phyloP scores from a whole-genome alignment of 2,329 filamentous ascomycete species.

The Fusarium poae region DNA sequence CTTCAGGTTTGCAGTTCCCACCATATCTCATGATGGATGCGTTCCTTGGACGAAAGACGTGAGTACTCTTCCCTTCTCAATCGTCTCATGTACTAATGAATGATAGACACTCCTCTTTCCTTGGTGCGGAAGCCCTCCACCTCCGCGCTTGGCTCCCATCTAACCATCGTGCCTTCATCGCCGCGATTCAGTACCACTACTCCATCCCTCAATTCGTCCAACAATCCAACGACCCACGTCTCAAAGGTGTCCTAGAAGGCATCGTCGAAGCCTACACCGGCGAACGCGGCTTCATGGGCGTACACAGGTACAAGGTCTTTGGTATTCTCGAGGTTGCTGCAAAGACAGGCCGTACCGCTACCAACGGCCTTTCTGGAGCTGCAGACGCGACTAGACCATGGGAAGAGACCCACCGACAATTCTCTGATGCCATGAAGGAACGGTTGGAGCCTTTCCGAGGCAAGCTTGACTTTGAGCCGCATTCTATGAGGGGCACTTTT shows the following conservation, averaged over 20 bases:
- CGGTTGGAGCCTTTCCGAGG: conserved; percentile 56
- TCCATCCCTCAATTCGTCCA: conserved; percentile 66
- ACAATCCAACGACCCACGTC: conserved; percentile 62
- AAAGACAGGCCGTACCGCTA: conserved; percentile 66
- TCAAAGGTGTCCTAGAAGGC: conserved; percentile 66
- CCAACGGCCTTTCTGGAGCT: conserved; percentile 64
- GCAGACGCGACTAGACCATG: conserved; percentile 51
- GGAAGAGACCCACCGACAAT: conserved; percentile 42
- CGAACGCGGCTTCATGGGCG: conserved; percentile 68
- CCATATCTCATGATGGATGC: conserved; percentile 68
- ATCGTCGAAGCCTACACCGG: conserved; percentile 68
- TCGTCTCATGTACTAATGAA: conserved; percentile 49
- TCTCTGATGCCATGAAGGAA: conserved; percentile 43
- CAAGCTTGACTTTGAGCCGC: conserved; percentile 61
- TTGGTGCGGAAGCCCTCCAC: conserved; percentile 65
- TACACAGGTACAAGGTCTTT: conserved; percentile 69
- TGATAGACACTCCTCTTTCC: conserved; percentile 55
- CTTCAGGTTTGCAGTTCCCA: conserved; percentile 65
- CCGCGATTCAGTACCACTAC: conserved; percentile 67
- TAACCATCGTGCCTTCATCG: conserved; percentile 67
- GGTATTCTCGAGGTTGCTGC: conserved; percentile 67
- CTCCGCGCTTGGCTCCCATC: conserved; percentile 67
- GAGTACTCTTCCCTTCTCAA: neutral
- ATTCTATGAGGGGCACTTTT: conserved; percentile 67
- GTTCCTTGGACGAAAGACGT: conserved; percentile 63